These are phyloP conservation scores for Aspergillus ochraceus DNA, from an alignment of 2,329 filamentous ascomycete genomes.

Conservation along the genomic window DNA sequence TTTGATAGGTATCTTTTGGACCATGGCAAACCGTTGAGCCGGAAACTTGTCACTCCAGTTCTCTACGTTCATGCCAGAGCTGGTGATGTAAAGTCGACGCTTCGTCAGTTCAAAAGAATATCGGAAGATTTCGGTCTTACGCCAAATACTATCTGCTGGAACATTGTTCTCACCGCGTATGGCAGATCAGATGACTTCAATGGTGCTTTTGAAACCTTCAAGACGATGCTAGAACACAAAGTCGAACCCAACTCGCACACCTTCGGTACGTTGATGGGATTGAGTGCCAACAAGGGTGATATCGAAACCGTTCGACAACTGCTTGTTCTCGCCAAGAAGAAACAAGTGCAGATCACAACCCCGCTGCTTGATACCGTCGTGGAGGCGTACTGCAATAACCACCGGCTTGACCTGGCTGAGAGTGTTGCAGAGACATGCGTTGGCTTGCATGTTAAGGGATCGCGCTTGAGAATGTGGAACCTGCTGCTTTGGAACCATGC, in stretches of 20 bases:
- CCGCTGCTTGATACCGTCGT: slow-evolving; percentile 67
- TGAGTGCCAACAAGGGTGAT: slow-evolving; percentile 72
- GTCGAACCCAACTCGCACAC: slow-evolving; percentile 62
- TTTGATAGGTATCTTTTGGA: slow-evolving; percentile 45
- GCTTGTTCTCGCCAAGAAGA: slow-evolving; percentile 61
- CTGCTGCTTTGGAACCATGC: slow-evolving; percentile 70
- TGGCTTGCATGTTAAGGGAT: slow-evolving; percentile 50
- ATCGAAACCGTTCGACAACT: slow-evolving; percentile 67
- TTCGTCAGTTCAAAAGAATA: slow-evolving; percentile 64
- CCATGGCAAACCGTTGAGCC: slow-evolving; percentile 35
- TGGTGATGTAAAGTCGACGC: slow-evolving; percentile 62
- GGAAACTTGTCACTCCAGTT: slow-evolving; percentile 52
- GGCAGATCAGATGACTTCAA: slow-evolving; percentile 65
- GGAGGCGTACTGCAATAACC: slow-evolving; percentile 64
- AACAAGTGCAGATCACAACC: slow-evolving; percentile 51
- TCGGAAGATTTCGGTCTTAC: slow-evolving; percentile 53
- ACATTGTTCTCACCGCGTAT: slow-evolving; percentile 73
- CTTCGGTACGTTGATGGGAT: slow-evolving; percentile 71
- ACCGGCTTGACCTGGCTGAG: slow-evolving; percentile 57
- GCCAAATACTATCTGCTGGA: slow-evolving; percentile 68
- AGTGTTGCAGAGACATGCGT: slow-evolving; percentile 59
- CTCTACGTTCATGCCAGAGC: slow-evolving; percentile 70
- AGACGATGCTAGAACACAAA: slow-evolving; percentile 53
- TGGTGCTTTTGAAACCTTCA: slow-evolving; percentile 65
- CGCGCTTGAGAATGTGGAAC: slow-evolving; percentile 73